Conservation (phyloP, 1,139 yeast genomes). For the Sugiyamaella neomexicana region DNA sequence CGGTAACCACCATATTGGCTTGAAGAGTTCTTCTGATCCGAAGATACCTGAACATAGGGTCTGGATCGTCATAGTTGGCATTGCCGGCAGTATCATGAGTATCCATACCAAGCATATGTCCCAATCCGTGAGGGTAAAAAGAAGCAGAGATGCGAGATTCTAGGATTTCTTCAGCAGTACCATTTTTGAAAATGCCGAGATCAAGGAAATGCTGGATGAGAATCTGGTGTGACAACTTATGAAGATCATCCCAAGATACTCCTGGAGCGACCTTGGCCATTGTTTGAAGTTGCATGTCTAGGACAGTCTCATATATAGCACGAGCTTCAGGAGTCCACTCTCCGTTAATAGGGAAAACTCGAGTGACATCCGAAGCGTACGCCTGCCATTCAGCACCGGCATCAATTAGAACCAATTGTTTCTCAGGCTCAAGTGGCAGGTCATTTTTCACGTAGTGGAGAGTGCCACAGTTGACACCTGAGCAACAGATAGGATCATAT, state of each 20-base stretch:
- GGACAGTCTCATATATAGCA: slow-evolving; percentile 77
- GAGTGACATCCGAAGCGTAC: slow-evolving; percentile 90
- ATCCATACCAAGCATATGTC: slow-evolving; percentile 91
- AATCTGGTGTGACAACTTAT: slow-evolving; percentile 72
- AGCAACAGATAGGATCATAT: slow-evolving; percentile 93
- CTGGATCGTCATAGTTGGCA: slow-evolving; percentile 80
- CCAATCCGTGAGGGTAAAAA: slow-evolving; percentile 94
- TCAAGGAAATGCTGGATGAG: slow-evolving; percentile 68
- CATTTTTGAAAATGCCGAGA: slow-evolving; percentile 76
- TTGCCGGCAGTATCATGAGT: slow-evolving; percentile 94
- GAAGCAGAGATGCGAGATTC: slow-evolving; percentile 69
- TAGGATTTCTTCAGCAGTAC: slow-evolving; percentile 63
- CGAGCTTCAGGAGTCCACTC: slow-evolving; percentile 86
- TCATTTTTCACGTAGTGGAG: slow-evolving; percentile 88
- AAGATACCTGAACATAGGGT: slow-evolving; percentile 71
- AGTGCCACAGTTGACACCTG: slow-evolving; percentile 90
- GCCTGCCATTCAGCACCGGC: slow-evolving; percentile 98
- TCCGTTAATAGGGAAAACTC: slow-evolving; percentile 91
- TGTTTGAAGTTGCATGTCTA: slow-evolving; percentile 75
- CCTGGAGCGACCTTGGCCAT: slow-evolving; percentile 78
- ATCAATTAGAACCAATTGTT: slow-evolving; percentile 75
- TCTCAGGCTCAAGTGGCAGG: slow-evolving; percentile 52
- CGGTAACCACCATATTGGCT: slow-evolving; percentile 83
- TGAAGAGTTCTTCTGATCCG: slow-evolving; percentile 74
- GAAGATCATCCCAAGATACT: slow-evolving; percentile 80